phyloP scores from a whole-genome alignment of 2,329 filamentous ascomycete species.

The Zopfia rhizophila region DNA sequence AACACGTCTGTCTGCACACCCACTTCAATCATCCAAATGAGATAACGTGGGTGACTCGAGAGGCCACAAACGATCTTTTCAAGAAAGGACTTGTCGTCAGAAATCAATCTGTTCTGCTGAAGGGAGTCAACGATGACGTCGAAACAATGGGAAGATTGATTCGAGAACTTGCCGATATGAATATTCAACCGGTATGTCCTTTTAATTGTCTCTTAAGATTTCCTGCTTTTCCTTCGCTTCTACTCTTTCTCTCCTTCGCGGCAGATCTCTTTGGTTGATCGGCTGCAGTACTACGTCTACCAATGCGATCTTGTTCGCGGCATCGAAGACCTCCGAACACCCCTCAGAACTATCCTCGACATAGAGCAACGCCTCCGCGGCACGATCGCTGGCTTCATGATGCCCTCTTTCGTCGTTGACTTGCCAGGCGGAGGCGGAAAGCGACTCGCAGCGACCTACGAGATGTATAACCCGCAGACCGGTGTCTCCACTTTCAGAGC shows the following conservation, averaged over 20 bases:
- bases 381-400: constrained; percentile 70
- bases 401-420: constrained; percentile 71
- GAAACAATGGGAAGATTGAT: constrained; percentile 66
- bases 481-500: constrained; percentile 67
- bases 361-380: constrained; percentile 69
- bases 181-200: constrained; percentile 65
- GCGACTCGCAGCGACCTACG: constrained; percentile 64
- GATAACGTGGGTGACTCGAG: constrained; percentile 68
- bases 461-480: constrained; percentile 63
- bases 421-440: constrained; percentile 72
- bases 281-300: constrained; percentile 75
- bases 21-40: constrained; percentile 73
- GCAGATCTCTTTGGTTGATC: too few relatives aligned
- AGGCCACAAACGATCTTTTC: constrained; percentile 63
- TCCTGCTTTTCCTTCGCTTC: too few relatives aligned
- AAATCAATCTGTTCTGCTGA: constrained; percentile 70
- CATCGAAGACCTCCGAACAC: constrained; percentile 71
- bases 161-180: constrained; percentile 64
- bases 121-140: constrained; percentile 67
- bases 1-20: constrained; percentile 71
- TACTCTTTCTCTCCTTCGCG: too few relatives aligned
- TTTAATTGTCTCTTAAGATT: neutral
- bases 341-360: constrained; percentile 67
- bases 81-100: constrained; percentile 65
- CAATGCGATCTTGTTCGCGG: constrained; percentile 71